Conservation (phyloP, 2,329 filamentous ascomycete genomes). For the Periconia digitata region DNA sequence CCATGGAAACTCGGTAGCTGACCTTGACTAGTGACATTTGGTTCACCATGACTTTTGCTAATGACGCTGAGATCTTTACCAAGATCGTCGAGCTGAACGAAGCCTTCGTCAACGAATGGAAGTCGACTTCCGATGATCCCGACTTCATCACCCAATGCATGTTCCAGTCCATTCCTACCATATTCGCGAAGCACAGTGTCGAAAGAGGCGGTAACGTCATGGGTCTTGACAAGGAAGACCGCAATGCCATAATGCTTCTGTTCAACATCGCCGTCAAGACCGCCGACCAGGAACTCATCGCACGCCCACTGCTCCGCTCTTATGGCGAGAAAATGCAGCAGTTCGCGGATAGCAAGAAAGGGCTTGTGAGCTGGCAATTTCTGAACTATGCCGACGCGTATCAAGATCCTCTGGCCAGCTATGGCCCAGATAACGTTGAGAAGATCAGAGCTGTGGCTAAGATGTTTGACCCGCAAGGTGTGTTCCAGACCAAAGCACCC, state of each 20-base stretch:
- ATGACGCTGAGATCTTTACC: constrained; percentile 16
- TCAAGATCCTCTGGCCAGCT: constrained; percentile 43
- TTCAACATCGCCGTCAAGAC: constrained; percentile 17
- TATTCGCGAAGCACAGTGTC: constrained; percentile 18
- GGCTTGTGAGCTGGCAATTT: constrained; percentile 23
- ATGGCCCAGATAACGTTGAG: constrained; percentile 41
- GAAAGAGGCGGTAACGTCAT: constrained; percentile 30
- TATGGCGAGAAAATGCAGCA: constrained; percentile 15
- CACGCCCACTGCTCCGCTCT: constrained; percentile 11
- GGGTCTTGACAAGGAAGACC: constrained; percentile 19
- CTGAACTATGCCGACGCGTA: constrained; percentile 40
- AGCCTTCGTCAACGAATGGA: constrained; percentile 21
- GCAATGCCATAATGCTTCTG: constrained; percentile 26
- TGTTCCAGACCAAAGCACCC: constrained; percentile 45
- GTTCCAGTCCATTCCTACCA: constrained; percentile 23
- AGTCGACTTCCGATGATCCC: constrained; percentile 6
- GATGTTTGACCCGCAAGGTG: constrained; percentile 43
- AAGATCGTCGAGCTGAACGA: constrained; percentile 24
- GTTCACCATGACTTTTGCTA: constrained; percentile 29
- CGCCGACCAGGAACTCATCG: too few relatives aligned
- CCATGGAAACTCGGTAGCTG: constrained; percentile 4
- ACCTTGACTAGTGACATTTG: constrained; percentile 16
- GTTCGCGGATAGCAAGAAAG: constrained; percentile 13
- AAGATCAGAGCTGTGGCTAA: constrained; percentile 35
- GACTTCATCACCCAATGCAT: constrained; percentile 29